Evolutionary conservation across 1,284 basidiomycete species (phyloP).

Genomic region (Papiliotrema fonsecae): DNA sequence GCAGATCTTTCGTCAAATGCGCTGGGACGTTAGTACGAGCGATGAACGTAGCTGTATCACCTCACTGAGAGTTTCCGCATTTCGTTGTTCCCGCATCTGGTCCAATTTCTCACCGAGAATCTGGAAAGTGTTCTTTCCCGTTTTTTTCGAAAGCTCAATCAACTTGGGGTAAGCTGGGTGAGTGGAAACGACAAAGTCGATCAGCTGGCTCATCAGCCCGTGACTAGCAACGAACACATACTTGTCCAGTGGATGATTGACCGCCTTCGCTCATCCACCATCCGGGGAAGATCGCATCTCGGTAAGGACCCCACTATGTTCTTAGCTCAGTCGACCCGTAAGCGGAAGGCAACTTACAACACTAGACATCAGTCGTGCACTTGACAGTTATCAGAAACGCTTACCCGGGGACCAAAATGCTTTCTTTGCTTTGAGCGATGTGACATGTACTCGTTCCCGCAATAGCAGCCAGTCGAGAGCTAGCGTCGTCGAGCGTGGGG

Average conservation of each 20-base stretch:
- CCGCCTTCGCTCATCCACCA: conserved; percentile 99
- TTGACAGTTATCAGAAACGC: background rate
- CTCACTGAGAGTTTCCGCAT: conserved; percentile 58
- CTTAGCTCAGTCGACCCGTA: background rate
- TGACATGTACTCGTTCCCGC: conserved; percentile 97
- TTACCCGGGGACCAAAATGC: conserved; percentile 76
- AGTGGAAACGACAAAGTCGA: conserved; percentile 90
- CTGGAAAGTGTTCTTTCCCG: conserved; percentile 49
- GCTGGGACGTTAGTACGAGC: conserved; percentile 47
- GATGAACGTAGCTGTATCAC: too few species aligned
- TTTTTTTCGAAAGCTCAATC: conserved; percentile 54
- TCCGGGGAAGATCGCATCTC: conserved; percentile 71
- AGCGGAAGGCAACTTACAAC: conserved; percentile 19
- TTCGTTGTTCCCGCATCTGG: conserved; percentile 58
- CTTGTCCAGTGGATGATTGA: conserved; percentile 96
- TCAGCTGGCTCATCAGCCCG: conserved; percentile 55
- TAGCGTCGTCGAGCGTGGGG: conserved; percentile 65
- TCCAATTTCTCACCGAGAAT: conserved; percentile 73
- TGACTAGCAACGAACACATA: conserved; percentile 24
- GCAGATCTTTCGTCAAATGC: conserved; percentile 81
- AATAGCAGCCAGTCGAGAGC: conserved; percentile 80
- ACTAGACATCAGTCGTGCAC: conserved; percentile 4
- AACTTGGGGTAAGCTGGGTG: conserved; percentile 78
- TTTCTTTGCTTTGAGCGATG: conserved; percentile 73
- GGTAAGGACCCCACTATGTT: conserved; percentile 83